These are phyloP conservation scores for Fusarium nodosum DNA, from an alignment of 2,329 filamentous ascomycete species.

Conservation along the genomic window DNA sequence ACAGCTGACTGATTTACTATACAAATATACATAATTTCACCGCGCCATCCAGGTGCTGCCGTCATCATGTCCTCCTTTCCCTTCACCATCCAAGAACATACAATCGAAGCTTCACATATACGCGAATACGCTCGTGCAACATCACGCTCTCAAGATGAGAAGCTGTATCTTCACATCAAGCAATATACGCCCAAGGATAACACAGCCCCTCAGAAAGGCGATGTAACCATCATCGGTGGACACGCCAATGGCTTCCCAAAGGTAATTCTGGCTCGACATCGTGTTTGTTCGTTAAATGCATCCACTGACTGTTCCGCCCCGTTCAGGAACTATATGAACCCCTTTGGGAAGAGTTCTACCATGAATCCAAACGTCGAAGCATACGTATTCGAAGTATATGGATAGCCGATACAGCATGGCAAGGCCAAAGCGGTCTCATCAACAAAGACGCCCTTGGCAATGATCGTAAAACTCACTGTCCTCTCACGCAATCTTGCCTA, in stretches of 20 bases:
- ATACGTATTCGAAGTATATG: constrained; percentile 85
- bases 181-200: constrained; percentile 87
- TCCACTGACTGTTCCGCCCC: background rate
- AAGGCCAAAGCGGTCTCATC: constrained; percentile 82
- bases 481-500: background rate
- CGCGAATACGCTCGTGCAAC: constrained; percentile 84
- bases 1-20: background rate
- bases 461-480: constrained; percentile 73
- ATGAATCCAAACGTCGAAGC: constrained; percentile 67
- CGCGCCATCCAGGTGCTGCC: background rate
- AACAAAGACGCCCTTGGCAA: constrained; percentile 85
- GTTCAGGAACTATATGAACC: constrained; percentile 89
- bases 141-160: constrained; percentile 78
- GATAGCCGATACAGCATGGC: constrained; percentile 90
- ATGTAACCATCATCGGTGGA: constrained; percentile 86
- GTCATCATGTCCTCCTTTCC: constrained; percentile 45
- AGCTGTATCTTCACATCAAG: constrained; percentile 81
- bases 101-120: constrained; percentile 80
- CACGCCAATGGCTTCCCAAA: constrained; percentile 97
- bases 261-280: constrained; percentile 58
- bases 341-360: constrained; percentile 85
- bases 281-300: background rate
- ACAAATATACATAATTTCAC: background rate
- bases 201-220: constrained; percentile 74
- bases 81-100: constrained; percentile 80